phyloP scores from a whole-genome alignment of 352 stramenopile species.

The Globisporangium canariense region DNA sequence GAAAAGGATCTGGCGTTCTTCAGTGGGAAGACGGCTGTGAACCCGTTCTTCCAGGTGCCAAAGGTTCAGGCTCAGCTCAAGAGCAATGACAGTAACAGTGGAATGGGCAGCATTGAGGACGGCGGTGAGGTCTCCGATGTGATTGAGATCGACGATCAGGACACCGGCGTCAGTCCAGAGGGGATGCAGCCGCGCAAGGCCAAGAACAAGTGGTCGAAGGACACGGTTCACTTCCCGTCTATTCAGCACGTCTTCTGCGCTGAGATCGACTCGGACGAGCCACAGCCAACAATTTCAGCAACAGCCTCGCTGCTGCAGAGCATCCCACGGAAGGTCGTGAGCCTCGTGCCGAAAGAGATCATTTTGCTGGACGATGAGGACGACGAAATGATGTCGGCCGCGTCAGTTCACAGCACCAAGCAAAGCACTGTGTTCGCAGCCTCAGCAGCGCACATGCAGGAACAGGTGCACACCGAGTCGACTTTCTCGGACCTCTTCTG shows the following conservation, averaged over 20 bases:
- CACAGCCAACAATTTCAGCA: background rate
- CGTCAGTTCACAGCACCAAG: background rate
- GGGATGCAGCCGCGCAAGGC: slow-evolving; percentile 17
- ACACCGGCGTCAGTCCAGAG: background rate
- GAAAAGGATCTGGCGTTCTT: slow-evolving; percentile 77
- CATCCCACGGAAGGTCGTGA: background rate
- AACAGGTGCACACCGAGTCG: slow-evolving; percentile 39
- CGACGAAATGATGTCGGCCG: background rate
- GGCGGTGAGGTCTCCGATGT: slow-evolving; percentile 11
- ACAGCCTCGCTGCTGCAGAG: background rate
- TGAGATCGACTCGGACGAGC: slow-evolving; percentile 17
- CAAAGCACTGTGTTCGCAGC: slow-evolving; percentile 10
- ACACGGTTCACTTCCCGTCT: slow-evolving; percentile 32
- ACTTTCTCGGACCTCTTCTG: slow-evolving; percentile 59
- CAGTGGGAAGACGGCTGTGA: slow-evolving; percentile 38
- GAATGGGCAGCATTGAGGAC: background rate
- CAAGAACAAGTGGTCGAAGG: slow-evolving; percentile 37
- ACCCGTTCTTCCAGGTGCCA: slow-evolving; percentile 67
- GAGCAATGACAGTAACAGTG: slow-evolving; percentile 11
- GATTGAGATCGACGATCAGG: slow-evolving; percentile 30
- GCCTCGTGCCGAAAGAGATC: slow-evolving; percentile 10
- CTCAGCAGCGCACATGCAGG: slow-evolving; percentile 23
- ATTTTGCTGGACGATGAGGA: slow-evolving; percentile 40
- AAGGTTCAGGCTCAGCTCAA: background rate
- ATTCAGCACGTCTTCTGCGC: slow-evolving; percentile 38